Conservation (phyloP, 1,139 yeast species). For the Diutina pseudorugosa region DNA sequence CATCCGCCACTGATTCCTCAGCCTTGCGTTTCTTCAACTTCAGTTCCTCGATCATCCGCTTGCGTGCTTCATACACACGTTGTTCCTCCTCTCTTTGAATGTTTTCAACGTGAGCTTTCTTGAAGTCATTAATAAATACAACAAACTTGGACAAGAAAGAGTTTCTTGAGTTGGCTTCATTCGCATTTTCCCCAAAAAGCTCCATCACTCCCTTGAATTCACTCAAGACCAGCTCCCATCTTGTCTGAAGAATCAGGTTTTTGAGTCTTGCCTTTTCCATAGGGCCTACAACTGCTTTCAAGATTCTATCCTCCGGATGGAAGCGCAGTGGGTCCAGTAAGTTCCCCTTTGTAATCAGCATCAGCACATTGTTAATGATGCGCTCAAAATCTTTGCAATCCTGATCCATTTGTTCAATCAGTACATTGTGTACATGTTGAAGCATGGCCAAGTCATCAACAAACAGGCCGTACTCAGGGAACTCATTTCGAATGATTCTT, state of each 20-base stretch:
- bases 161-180: slow-evolving; percentile 35
- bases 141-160: slow-evolving; percentile 27
- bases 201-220: slow-evolving; percentile 54
- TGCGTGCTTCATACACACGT: slow-evolving; percentile 25
- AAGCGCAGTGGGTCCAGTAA: slow-evolving; percentile 53
- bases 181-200: slow-evolving; percentile 73
- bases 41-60: slow-evolving; percentile 18
- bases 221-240: slow-evolving; percentile 38
- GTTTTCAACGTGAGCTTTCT: slow-evolving; percentile 34
- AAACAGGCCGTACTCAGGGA: slow-evolving; percentile 68
- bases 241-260: slow-evolving; percentile 42
- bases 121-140: slow-evolving; percentile 27
- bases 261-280: slow-evolving; percentile 55
- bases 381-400: slow-evolving; percentile 58
- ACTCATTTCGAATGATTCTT: slow-evolving; percentile 59
- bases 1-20: background rate
- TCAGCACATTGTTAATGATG: slow-evolving; percentile 39
- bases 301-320: slow-evolving; percentile 69
- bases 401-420: slow-evolving; percentile 61
- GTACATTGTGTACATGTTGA: slow-evolving; percentile 49
- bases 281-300: slow-evolving; percentile 34
- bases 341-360: slow-evolving; percentile 57
- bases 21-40: slow-evolving; percentile 12
- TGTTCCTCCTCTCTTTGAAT: slow-evolving; percentile 37
- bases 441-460: slow-evolving; percentile 65